A percentile compares a stretch with the other conserved stretches of the same genome.
These are phyloP conservation scores for Lathyrus tuberosus DNA, from an alignment of 306 rosid genomes.

Conservation along the genomic window DNA sequence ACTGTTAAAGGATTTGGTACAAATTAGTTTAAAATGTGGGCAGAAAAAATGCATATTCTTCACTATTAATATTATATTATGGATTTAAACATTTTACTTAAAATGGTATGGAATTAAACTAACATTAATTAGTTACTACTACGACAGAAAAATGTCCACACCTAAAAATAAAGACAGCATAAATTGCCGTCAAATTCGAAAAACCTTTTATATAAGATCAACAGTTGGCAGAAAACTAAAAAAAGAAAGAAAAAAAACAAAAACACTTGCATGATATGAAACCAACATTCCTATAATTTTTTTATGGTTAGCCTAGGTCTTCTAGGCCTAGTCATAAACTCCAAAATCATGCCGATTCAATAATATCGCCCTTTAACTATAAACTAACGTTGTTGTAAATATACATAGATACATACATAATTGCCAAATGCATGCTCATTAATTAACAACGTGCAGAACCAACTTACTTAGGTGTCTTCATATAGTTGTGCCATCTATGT, in stretches of 20 bases:
- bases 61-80: conserved; percentile 6
- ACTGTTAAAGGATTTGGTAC: conserved; percentile 37
- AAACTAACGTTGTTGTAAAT: conserved; percentile 2
- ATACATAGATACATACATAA: not conserved
- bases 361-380: conserved; percentile 25
- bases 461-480: conserved; percentile 87
- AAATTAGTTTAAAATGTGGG: conserved; percentile 19
- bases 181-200: too few species aligned
- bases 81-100: not conserved
- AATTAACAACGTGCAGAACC: conserved; percentile 33
- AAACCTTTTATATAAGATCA: too few species aligned
- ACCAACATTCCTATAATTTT: too few species aligned
- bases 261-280: too few species aligned
- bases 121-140: too few species aligned
- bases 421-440: conserved; percentile 31
- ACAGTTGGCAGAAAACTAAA: too few species aligned
- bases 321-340: not conserved
- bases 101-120: too few species aligned
- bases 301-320: too few species aligned
- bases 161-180: too few species aligned
- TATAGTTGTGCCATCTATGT: conserved; percentile 98
- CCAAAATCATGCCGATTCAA: conserved; percentile 21
- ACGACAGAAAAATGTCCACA: too few species aligned
- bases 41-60: conserved; percentile 5
- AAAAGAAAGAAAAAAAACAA: too few species aligned